Base-by-base conservation (phyloP, 768 basidiomycete genomes). In the Pisolithus marmoratus region DNA sequence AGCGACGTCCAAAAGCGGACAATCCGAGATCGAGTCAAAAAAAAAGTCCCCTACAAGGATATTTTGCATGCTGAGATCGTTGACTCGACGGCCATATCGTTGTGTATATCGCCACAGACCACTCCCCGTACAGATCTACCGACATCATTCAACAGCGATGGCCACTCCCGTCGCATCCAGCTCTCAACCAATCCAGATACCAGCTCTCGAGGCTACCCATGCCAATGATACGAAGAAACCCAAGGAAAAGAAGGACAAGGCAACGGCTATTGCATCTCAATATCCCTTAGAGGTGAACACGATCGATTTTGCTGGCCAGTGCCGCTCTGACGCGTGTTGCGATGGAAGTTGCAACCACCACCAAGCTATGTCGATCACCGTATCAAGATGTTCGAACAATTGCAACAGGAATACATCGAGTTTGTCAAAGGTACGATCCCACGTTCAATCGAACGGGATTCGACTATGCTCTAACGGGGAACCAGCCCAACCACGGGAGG, bases 321-420 rank as follows among this genome's bases (percentile, higher is more conserved):
- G 14, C 9, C 6, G 6, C n/a, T 38, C 44, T 31, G 22, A 20
- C 31, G 8, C 24, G 34, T 24, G 26, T 38, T 6, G 2, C 17
- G 11, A 41, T n/a, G 22, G 14, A 58, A 94, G 91, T 72, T 94
- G 50, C 77, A 84, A 72, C 94, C 94, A 17, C 78, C 74, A 5
- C 93, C 95, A 14, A 84, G 77, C 50, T 98, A 85, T 76, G 86
- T 98, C 71, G 87, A 87, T 58, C 86, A 88, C 67, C 85, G 95
- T 45, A 81, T 97, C 70, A 83, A 84, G 63, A 83, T 97, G 62
- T 98, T 94, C 61, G 87, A 95, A 37, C 74, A 87, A 63, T 74
- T 94, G 55, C 93, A 92, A 69, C 81, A 76, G 15, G 87, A 95
- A 67, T 80, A 94, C 60, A 87, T 90, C 62, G 83, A 82, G 46